Evolutionary conservation across 2,329 filamentous ascomycete species (phyloP).

Genomic region (Chaetomium sp.): DNA sequence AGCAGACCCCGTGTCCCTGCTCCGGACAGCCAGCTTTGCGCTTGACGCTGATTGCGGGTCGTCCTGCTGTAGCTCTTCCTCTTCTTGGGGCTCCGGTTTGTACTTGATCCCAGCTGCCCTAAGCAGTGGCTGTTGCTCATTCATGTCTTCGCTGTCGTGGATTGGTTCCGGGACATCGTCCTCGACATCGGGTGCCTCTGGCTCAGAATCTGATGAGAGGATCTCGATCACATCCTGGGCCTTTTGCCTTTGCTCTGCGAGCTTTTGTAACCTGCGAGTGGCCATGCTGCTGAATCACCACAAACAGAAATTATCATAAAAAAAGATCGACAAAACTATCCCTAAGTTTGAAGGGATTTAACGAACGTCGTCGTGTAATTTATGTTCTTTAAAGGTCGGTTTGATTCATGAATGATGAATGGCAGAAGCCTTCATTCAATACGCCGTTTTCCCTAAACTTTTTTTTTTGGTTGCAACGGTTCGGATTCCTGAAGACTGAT

Average conservation of each 20-base stretch:
- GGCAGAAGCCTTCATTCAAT: neutral
- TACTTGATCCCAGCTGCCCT: constrained; percentile 28
- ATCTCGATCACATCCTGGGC: constrained; percentile 29
- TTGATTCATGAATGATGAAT: neutral
- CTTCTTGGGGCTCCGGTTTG: constrained; percentile 17
- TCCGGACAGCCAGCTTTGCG: constrained; percentile 32
- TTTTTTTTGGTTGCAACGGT: constrained; percentile 3
- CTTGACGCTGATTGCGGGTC: constrained; percentile 13
- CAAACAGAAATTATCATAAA: neutral
- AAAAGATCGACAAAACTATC: neutral
- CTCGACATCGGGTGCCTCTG: constrained; percentile 19
- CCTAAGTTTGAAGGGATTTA: neutral
- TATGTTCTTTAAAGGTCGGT: neutral
- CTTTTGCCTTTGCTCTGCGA: constrained; percentile 17
- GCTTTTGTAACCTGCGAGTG: constrained; percentile 19
- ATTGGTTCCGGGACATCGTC: constrained; percentile 14
- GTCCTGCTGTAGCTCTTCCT: constrained; percentile 15
- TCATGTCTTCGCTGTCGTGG: constrained; percentile 1
- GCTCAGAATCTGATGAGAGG: constrained; percentile 32
- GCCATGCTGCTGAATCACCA: constrained; percentile 19
- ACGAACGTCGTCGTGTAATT: neutral
- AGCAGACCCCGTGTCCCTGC: constrained; percentile 28
- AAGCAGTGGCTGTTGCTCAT: constrained; percentile 26
- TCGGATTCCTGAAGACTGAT: neutral
- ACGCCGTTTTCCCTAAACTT: neutral